Evolutionary conservation across 805 yeast genomes (phyloP).

Genomic region (Saccharomycopsis vini): DNA sequence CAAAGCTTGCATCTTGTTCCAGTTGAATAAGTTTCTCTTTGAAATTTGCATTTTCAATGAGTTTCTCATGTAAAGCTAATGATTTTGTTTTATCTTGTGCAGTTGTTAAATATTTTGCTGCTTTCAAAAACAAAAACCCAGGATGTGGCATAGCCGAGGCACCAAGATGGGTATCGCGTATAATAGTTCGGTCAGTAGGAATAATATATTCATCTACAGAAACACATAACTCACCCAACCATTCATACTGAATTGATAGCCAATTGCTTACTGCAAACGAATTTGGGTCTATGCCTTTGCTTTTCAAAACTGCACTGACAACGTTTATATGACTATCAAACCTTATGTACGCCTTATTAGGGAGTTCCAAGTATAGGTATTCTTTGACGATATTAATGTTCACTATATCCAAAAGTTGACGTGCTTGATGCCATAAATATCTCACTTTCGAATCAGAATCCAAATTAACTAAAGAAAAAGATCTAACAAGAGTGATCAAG

Average conservation of each 20-base stretch:
- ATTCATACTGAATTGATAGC: conserved; percentile 54
- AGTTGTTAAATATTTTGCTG: conserved; percentile 27
- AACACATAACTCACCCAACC: conserved; percentile 53
- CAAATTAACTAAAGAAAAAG: conserved; percentile 17
- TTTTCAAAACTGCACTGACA: conserved; percentile 33
- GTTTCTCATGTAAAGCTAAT: not conserved
- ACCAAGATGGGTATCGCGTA: conserved; percentile 21
- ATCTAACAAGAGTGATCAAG: conserved; percentile 32
- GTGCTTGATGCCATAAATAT: conserved; percentile 34
- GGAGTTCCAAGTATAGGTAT: conserved; percentile 49
- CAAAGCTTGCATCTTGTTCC: conserved; percentile 4
- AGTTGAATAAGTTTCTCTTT: not conserved
- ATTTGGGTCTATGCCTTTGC: conserved; percentile 22
- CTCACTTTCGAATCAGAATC: conserved; percentile 18
- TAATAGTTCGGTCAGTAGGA: conserved; percentile 32
- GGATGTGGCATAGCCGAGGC: conserved; percentile 33
- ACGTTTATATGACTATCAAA: conserved; percentile 56
- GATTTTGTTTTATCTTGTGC: not conserved
- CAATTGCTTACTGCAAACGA: conserved; percentile 35
- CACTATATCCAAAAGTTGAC: conserved; percentile 47
- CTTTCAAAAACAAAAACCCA: conserved; percentile 35
- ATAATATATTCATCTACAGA: conserved; percentile 36
- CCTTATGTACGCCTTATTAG: conserved; percentile 51
- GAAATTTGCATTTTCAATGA: not conserved
- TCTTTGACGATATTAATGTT: conserved; percentile 57